Evolutionary conservation across 345 rosid genomes (phyloP).

Genomic region (Pugionium cornutum): DNA sequence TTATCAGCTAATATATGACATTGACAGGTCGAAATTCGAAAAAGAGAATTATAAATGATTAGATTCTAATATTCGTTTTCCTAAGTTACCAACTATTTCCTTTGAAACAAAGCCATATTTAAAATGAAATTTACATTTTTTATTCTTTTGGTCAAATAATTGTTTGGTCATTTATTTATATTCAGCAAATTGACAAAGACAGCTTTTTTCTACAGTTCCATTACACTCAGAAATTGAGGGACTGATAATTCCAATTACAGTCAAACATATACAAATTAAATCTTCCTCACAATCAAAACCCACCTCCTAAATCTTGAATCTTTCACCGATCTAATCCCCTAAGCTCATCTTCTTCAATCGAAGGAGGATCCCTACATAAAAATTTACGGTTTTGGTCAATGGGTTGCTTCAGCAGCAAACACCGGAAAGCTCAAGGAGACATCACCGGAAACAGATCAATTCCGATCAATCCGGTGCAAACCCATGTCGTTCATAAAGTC

Average conservation of each 20-base stretch:
- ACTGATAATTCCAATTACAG: constrained; percentile 23
- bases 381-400: constrained; percentile 28
- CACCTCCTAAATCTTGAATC: not conserved
- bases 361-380: not conserved
- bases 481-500: constrained; percentile 34
- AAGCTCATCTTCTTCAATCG: not conserved
- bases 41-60: too few relatives aligned
- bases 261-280: constrained; percentile 29
- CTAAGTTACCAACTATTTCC: too few relatives aligned
- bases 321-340: not conserved
- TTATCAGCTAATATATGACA: too few relatives aligned
- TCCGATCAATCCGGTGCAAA: constrained; percentile 33
- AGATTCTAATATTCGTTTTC: too few relatives aligned
- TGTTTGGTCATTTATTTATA: too few relatives aligned
- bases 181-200: constrained; percentile 7
- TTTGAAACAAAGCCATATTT: too few relatives aligned
- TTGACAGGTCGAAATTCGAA: too few relatives aligned
- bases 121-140: too few relatives aligned
- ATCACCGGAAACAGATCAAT: constrained; percentile 33
- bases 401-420: constrained; percentile 66
- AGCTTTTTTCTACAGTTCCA: not conserved
- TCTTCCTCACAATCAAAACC: not conserved
- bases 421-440: constrained; percentile 36
- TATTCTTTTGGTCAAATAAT: too few relatives aligned
- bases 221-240: constrained; percentile 8